Evolutionary conservation across 164 flowering plant species (phyloP).

Genomic region (Hamamelis virginiana): DNA sequence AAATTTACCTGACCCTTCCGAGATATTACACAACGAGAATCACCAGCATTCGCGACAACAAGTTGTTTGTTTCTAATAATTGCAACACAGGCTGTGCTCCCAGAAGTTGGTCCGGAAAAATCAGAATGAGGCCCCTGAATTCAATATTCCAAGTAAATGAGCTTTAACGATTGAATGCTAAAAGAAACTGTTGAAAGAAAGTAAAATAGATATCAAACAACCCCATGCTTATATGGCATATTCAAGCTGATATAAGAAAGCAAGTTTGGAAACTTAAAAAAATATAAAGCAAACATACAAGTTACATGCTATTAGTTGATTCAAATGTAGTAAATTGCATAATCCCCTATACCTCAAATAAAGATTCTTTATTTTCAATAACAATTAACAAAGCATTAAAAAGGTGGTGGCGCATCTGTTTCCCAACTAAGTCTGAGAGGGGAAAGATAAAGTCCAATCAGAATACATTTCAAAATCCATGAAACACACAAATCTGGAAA

Average conservation of each 20-base stretch:
- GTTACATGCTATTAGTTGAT: too few relatives aligned
- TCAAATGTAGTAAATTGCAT: too few relatives aligned
- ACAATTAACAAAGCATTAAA: not conserved
- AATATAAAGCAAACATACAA: not conserved
- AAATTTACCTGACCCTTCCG: conserved; percentile 88
- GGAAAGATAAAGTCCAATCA: not conserved
- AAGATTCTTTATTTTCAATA: not conserved
- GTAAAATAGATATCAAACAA: not conserved
- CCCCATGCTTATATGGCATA: not conserved
- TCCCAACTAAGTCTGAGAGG: not conserved
- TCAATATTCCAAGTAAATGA: conserved; percentile 11
- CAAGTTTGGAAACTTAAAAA: not conserved
- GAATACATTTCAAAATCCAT: not conserved
- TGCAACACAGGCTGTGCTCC: conserved; percentile 97
- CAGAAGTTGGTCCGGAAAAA: conserved; percentile 96
- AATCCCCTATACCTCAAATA: too few relatives aligned
- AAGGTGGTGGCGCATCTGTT: not conserved
- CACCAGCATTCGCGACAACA: conserved; percentile 98
- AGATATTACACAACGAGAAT: conserved; percentile 97
- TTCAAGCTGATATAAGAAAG: not conserved
- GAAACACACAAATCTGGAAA: not conserved
- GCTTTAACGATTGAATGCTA: not conserved
- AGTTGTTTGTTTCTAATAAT: conserved; percentile 75
- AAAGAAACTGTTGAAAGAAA: not conserved
- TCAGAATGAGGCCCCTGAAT: conserved; percentile 95